Conservation (phyloP, 441 rosid genomes). For the Syzygium malaccense region DNA sequence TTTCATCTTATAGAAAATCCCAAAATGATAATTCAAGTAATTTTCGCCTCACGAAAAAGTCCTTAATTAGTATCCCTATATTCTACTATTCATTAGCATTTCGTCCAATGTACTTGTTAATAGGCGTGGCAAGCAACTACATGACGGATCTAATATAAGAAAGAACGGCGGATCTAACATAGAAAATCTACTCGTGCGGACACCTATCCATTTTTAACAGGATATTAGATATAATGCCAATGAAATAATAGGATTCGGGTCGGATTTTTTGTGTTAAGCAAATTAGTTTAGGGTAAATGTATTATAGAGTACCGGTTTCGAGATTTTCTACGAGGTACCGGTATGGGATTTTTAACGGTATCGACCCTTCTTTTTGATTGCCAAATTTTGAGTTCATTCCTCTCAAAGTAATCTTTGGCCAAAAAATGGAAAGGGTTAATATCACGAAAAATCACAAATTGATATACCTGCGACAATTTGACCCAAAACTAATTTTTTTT, state of each 20-base stretch:
- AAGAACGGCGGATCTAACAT: accelerated
- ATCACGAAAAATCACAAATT: too few species aligned
- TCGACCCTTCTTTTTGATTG: too few species aligned
- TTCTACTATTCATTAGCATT: not conserved
- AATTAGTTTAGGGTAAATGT: too few species aligned
- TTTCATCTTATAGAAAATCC: too few species aligned
- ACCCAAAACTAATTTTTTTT: too few species aligned
- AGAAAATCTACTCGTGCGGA: accelerated
- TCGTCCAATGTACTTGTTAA: not conserved
- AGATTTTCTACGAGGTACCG: too few species aligned
- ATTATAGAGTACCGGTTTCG: too few species aligned
- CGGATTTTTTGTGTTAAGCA: too few species aligned
- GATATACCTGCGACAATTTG: accelerated
- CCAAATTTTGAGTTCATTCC: too few species aligned
- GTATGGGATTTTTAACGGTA: too few species aligned
- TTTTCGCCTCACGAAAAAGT: not conserved
- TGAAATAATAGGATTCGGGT: not conserved
- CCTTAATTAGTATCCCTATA: not conserved
- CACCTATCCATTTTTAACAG: accelerated
- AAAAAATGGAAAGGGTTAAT: not conserved
- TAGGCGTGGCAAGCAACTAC: accelerated
- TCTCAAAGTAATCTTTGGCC: too few species aligned
- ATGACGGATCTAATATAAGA: accelerated
- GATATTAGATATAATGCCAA: not conserved
- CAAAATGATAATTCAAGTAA: not conserved